These are phyloP conservation scores for Leptodermis oblonga DNA, from an alignment of 257 asterid genomes.

Conservation along the genomic window DNA sequence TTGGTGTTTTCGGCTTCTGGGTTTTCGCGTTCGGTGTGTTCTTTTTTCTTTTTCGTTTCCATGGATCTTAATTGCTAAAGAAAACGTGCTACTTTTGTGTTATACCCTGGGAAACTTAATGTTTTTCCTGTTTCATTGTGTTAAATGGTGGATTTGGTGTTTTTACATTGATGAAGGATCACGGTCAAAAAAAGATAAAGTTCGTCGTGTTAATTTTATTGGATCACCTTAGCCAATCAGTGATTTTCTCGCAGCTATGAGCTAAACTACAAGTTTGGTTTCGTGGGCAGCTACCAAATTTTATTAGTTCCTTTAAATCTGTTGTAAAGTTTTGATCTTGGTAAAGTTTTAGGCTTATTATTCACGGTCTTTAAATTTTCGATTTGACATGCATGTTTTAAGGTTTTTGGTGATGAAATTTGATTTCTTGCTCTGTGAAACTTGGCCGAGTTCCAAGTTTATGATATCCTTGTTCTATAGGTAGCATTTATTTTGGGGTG, in stretches of 20 bases:
- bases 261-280: neutral
- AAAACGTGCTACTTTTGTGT: neutral
- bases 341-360: constrained; percentile 1
- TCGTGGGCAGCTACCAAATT: neutral
- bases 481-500: neutral
- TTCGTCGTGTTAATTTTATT: neutral
- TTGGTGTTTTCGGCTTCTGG: neutral
- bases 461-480: neutral
- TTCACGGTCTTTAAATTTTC: neutral
- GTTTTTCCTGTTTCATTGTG: neutral
- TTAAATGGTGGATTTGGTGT: neutral
- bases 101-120: neutral
- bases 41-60: constrained; percentile 1
- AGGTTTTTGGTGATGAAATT: neutral
- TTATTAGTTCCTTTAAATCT: neutral
- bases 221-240: neutral
- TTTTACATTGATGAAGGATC: neutral
- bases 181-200: neutral
- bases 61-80: constrained; percentile 3
- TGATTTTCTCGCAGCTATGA: neutral
- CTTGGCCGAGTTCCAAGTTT: neutral
- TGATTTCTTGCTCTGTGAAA: neutral
- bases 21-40: neutral
- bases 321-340: constrained; percentile 11
- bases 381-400: neutral